phyloP scores from a whole-genome alignment of 495 filamentous ascomycete genomes.

The Trypethelium eluteriae region DNA sequence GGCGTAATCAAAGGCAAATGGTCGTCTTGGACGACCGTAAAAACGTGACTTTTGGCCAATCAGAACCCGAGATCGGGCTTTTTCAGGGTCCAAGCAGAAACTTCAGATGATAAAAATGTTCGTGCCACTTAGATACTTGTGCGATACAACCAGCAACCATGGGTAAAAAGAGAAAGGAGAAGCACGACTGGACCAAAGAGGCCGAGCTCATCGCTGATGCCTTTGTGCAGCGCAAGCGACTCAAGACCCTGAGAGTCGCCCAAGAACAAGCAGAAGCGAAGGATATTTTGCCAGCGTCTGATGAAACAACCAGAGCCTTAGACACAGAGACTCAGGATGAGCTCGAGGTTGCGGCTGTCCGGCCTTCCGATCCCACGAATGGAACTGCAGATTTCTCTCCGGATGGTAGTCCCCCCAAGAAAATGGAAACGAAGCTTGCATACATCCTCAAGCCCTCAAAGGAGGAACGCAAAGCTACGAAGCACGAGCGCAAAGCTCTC shows the following conservation, averaged over 20 bases:
- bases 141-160: background rate
- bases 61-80: no score
- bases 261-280: constrained; percentile 8
- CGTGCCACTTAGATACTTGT: no score
- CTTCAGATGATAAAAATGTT: background rate
- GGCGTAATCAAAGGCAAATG: no score
- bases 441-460: constrained; percentile 14
- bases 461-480: constrained; percentile 17
- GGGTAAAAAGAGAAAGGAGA: constrained; percentile 5
- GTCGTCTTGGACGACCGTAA: no score
- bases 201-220: constrained; percentile 9
- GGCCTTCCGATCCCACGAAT: background rate
- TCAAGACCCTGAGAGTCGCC: background rate
- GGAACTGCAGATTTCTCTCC: background rate
- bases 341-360: background rate
- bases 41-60: no score
- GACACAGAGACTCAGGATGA: background rate
- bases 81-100: background rate
- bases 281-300: background rate
- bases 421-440: background rate
- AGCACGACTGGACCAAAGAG: background rate
- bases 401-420: background rate
- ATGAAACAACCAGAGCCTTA: background rate
- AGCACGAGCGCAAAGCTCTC: constrained; percentile 10
- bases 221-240: constrained; percentile 6